A percentile compares a stretch with the other conserved stretches of the same genome.
Evolutionary conservation across 2,329 filamentous ascomycete species (phyloP).

Genomic region (Elsinoe perseae): DNA sequence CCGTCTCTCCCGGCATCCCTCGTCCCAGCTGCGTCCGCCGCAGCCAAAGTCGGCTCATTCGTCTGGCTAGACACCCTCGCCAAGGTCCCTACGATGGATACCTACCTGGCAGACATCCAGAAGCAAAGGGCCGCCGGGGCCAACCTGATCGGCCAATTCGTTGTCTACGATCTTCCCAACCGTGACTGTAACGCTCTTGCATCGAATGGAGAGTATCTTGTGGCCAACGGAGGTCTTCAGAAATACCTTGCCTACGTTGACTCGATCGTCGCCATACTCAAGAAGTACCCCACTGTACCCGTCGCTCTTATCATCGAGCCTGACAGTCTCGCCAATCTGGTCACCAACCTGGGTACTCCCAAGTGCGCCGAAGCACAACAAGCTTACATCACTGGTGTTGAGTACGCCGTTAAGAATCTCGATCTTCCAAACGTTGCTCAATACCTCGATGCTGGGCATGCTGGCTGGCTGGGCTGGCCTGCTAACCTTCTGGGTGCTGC

Average conservation of each 20-base stretch:
- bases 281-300: conserved; percentile 46
- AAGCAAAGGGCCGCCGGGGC: conserved; percentile 41
- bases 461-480: conserved; percentile 57
- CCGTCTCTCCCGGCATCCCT: conserved; percentile 53
- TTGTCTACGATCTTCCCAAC: conserved; percentile 57
- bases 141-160: conserved; percentile 44
- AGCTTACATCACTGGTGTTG: conserved; percentile 49
- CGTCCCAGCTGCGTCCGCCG: conserved; percentile 43
- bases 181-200: conserved; percentile 57
- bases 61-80: conserved; percentile 46
- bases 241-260: conserved; percentile 50
- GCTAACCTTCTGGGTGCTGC: conserved; percentile 50
- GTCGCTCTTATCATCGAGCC: conserved; percentile 51
- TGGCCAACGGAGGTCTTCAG: conserved; percentile 44
- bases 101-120: conserved; percentile 42
- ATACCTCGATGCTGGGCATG: conserved; percentile 58
- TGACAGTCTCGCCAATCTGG: conserved; percentile 55
- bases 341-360: conserved; percentile 50
- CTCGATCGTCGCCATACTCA: conserved; percentile 46
- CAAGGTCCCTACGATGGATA: conserved; percentile 44
- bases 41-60: conserved; percentile 46
- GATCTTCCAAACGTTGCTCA: conserved; percentile 55
- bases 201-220: conserved; percentile 54
- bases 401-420: conserved; percentile 49
- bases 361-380: conserved; percentile 49